Conservation (phyloP, 257 asterid species). For the Primulina tabacum region DNA sequence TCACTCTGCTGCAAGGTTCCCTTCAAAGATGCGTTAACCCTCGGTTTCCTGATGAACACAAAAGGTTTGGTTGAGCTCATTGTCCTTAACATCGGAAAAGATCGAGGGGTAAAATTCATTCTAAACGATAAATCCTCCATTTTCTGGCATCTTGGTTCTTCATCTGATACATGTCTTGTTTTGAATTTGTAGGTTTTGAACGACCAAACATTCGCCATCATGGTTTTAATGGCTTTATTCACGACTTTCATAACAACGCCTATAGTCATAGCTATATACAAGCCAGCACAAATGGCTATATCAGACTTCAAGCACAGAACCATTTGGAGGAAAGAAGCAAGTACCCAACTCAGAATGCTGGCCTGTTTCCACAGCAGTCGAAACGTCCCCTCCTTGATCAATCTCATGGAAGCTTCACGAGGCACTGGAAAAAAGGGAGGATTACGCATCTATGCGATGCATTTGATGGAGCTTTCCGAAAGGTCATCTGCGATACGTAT, state of each 20-base stretch:
- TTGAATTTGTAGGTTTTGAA: slow-evolving; percentile 53
- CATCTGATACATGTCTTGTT: slow-evolving; percentile 4
- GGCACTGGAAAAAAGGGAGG: slow-evolving; percentile 58
- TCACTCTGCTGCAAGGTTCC: slow-evolving; percentile 37
- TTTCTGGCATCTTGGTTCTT: slow-evolving; percentile 2
- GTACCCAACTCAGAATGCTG: slow-evolving; percentile 49
- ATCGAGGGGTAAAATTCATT: slow-evolving; percentile 49
- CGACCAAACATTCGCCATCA: slow-evolving; percentile 69
- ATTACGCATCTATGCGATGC: slow-evolving; percentile 70
- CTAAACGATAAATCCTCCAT: background rate
- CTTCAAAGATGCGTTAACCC: slow-evolving; percentile 37
- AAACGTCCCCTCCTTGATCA: slow-evolving; percentile 53
- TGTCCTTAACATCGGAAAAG: slow-evolving; percentile 83
- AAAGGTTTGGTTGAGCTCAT: slow-evolving; percentile 78
- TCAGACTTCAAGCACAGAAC: slow-evolving; percentile 51
- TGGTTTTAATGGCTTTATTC: slow-evolving; percentile 80
- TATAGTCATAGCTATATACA: slow-evolving; percentile 45
- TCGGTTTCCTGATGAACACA: slow-evolving; percentile 53
- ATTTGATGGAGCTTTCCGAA: slow-evolving; percentile 74
- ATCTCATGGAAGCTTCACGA: slow-evolving; percentile 67
- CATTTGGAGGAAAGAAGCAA: slow-evolving; percentile 44
- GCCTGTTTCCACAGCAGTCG: slow-evolving; percentile 58
- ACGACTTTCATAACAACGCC: slow-evolving; percentile 77
- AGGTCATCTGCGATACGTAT: slow-evolving; percentile 66
- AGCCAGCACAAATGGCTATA: slow-evolving; percentile 48